Evolutionary conservation across 2,329 filamentous ascomycete genomes (phyloP).

Genomic region (Metarhizium robertsii): DNA sequence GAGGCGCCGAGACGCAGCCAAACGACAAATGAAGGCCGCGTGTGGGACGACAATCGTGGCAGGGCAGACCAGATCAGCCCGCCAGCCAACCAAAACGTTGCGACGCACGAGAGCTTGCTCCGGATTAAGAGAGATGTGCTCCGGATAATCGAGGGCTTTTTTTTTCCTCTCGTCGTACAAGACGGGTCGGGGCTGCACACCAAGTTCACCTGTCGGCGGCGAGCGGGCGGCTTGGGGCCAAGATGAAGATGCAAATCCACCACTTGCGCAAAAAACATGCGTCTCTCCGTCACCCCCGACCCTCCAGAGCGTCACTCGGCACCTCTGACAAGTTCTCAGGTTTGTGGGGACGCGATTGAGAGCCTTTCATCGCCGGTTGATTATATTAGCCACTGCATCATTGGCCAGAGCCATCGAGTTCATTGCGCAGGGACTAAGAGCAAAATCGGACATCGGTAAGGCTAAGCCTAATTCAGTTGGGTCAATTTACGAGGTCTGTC

Average conservation of each 20-base stretch:
- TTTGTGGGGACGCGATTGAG: background rate
- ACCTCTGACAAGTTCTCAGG: background rate
- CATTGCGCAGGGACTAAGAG: conserved; percentile 7
- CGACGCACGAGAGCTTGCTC: no score
- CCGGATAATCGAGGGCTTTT: no score
- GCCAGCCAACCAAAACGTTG: no score
- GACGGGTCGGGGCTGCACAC: no score
- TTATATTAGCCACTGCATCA: conserved; percentile 10
- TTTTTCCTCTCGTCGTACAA: no score
- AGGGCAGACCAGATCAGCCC: background rate
- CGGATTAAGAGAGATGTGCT: no score
- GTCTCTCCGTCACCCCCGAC: conserved; percentile 1
- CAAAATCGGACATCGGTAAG: conserved; percentile 11
- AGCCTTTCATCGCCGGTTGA: conserved; percentile 6
- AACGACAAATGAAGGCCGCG: background rate
- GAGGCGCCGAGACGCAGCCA: background rate
- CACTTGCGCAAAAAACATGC: background rate
- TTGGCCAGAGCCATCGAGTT: conserved; percentile 4
- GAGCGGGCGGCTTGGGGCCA: no score
- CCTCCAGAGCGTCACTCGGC: conserved; percentile 7
- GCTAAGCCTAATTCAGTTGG: conserved; percentile 9
- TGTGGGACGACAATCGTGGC: background rate
- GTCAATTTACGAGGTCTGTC: background rate
- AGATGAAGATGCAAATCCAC: background rate
- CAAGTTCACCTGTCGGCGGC: no score